Conservation (phyloP, 345 rosid species). For the Sapria himalayana region DNA sequence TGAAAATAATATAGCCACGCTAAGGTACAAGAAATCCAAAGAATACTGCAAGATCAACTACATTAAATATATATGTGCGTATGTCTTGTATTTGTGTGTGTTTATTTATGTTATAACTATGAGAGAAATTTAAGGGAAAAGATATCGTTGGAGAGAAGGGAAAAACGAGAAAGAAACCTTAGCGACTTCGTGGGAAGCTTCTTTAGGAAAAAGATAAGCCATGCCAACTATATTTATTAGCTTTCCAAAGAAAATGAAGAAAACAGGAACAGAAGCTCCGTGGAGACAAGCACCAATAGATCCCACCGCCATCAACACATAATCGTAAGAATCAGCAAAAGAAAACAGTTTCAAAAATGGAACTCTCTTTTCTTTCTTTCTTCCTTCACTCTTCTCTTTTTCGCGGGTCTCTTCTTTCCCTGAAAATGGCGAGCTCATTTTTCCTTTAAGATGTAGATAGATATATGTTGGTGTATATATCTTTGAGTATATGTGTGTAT, state of each 20-base stretch:
- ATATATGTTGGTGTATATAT: too few relatives aligned
- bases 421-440: too few relatives aligned
- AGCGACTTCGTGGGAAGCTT: slow-evolving; percentile 72
- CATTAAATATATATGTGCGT: not conserved
- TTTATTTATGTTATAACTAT: too few relatives aligned
- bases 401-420: too few relatives aligned
- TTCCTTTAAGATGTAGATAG: too few relatives aligned
- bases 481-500: too few relatives aligned
- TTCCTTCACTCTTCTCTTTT: slow-evolving; percentile 8
- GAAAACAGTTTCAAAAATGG: slow-evolving; percentile 46
- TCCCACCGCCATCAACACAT: slow-evolving; percentile 54
- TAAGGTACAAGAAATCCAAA: slow-evolving; percentile 83
- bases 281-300: slow-evolving; percentile 78
- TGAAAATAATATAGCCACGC: slow-evolving; percentile 66
- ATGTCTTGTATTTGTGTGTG: too few relatives aligned
- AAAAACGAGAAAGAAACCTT: slow-evolving; percentile 22
- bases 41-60: slow-evolving; percentile 53
- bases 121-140: not conserved
- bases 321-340: slow-evolving; percentile 71
- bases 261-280: slow-evolving; percentile 83
- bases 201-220: slow-evolving; percentile 56
- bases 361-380: slow-evolving; percentile 16
- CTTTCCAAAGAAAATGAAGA: slow-evolving; percentile 84
- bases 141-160: not conserved
- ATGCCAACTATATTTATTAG: slow-evolving; percentile 57